Base-by-base conservation (phyloP, 345 rosid species). In the Eucalyptus pauciflora region DNA sequence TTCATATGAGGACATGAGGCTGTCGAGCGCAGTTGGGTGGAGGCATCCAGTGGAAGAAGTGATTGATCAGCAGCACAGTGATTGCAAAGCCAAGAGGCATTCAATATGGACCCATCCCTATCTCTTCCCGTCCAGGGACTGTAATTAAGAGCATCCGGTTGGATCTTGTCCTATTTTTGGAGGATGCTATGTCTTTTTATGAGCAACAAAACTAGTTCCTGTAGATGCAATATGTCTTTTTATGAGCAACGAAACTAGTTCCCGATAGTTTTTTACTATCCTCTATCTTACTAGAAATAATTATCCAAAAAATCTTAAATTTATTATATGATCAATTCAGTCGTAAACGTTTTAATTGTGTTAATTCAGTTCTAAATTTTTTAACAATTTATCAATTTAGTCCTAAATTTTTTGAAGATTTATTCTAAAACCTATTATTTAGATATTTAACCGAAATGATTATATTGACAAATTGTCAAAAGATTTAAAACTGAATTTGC, bases 291-390 rank as follows among this genome's bases (percentile, higher is more conserved):
- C 0, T 51, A 4, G 4, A 52, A 18, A 18, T 52, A 52, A 18
- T 1, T 52, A 18, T 8, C 22, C 24, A 52, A 52, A 52, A 52
- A 52, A 1, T 18, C 24, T 52, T 52, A 52, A 20, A 52, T 52
- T 52, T 52, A 52, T 52, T 52, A 0, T 52, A 3, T 52, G 4
- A 52, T 1, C 5, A 20, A 52, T 52, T 52, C 10, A 52, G 2
- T 18, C 0, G 18, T 52, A 52, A 52, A 7, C 2, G 18, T 52
- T 52, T 18, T 17, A 52, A 18, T 18, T 18, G 24, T 52, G 24
- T 52, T 52, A 7, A 17, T 51, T 12, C 7, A 17, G 0, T 17
- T 3, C 1, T 7, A 52, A 52, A 4, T 7, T 0, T 52, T 52
- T 18, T 18, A 52, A 52, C 4, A 18, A 18, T 52, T 18, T 52